These are phyloP conservation scores for Plasmopara viticola DNA, from an alignment of 352 stramenopile species.

Conservation along the genomic window DNA sequence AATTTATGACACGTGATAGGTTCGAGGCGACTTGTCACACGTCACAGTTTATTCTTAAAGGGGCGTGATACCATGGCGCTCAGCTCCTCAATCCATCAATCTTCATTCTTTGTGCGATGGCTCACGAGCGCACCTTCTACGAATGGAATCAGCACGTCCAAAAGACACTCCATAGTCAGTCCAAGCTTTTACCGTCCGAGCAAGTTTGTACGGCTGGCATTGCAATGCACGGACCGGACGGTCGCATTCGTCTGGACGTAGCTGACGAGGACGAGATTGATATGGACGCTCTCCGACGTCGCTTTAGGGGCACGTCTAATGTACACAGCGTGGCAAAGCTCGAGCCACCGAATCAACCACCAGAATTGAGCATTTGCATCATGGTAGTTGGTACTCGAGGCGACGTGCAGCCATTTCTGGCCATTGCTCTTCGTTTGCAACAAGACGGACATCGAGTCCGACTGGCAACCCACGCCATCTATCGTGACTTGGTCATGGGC, in stretches of 20 bases:
- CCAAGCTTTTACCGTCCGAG: conserved; percentile 3
- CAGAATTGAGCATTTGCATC: conserved; percentile 52
- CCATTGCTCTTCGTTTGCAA: conserved; percentile 66
- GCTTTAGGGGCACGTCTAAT: conserved; percentile 9
- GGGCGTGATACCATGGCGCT: not conserved
- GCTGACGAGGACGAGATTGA: conserved; percentile 30
- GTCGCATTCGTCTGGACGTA: conserved; percentile 22
- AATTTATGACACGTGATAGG: no score
- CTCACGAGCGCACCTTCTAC: conserved; percentile 23
- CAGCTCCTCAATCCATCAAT: not conserved
- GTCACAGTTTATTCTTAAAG: not conserved
- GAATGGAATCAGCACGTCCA: conserved; percentile 25
- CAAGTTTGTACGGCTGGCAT: conserved; percentile 22
- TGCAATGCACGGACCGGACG: conserved; percentile 21
- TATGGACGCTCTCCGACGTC: conserved; percentile 13
- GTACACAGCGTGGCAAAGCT: conserved; percentile 8
- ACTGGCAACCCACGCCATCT: conserved; percentile 86
- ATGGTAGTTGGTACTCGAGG: conserved; percentile 76
- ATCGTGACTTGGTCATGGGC: conserved; percentile 68
- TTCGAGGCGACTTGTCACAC: not conserved
- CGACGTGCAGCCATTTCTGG: conserved; percentile 65
- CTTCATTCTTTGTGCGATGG: conserved; percentile 4
- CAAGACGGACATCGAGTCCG: conserved; percentile 83
- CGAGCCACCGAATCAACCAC: conserved; percentile 2
- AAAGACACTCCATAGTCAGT: conserved; percentile 14